Base-by-base conservation (phyloP, 225 moss, liverwort and hornwort species). In the Anthoceros angustus region DNA sequence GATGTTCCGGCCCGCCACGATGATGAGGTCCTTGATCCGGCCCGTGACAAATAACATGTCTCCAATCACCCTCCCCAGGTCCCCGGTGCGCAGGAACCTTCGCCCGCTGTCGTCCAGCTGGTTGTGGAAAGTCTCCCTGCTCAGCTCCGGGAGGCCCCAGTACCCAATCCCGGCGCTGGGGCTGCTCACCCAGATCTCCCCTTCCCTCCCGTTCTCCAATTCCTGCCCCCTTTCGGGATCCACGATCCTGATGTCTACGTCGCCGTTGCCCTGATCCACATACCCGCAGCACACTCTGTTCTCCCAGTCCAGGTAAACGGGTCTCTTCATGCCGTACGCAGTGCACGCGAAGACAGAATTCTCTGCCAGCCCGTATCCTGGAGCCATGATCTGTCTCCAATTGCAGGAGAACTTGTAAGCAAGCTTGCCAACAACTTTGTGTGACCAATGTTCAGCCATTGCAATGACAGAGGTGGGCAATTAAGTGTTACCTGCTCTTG, bases 21-120 rank as follows among this genome's bases (percentile, higher is more conserved):
- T 79, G 43, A 76, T 76, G 49, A 79, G 75, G 41, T 79, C 79
- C 65, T 76, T 79, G 60, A 79, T 79, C 16, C 79, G 79, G 3
- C 79, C 79, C 42, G 79, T 79, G 43, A 76, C 73, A 10, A 79
- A 79, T 23, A 76, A 40, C 64, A 66, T 73, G 25, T 69, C 71
- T 7, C 73, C 60, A 15, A 79, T 76, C 7, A 69, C 62, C 40
- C 76, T 61, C 20, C 79, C 79, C 73, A 79, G 62, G 73, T 79
- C 76, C 5, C 79, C 76, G 1, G 76, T 73, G 68, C 73, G 73
- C 12, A 71, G 64, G 38, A 76, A 79, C 39, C 62, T 70, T 7
- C 63, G 42, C 20, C 23, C 20, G n/a, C n/a, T n/a, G n/a, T n/a
- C n/a, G n/a, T n/a, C n/a, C n/a, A n/a, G n/a, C n/a, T n/a, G 70